Base-by-base conservation (phyloP, 2,329 filamentous ascomycete species). In the Aspergillus sp. region DNA sequence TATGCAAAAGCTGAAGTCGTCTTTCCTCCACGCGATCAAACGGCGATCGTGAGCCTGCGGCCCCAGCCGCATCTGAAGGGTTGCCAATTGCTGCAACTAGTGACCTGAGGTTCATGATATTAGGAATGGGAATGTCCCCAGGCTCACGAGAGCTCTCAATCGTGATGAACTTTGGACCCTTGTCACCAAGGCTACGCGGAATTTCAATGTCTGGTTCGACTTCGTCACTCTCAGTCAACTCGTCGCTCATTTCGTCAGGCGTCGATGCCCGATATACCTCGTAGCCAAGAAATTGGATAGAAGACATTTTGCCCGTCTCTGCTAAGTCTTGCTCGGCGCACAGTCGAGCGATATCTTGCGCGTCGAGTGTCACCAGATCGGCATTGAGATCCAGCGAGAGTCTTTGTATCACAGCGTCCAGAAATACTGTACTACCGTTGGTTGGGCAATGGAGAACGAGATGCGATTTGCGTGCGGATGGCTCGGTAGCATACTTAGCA, bases 351-450 rank as follows among this genome's bases (percentile, higher is more conserved):
- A 81, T 80, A 67, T 82, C 80, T 63, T 80, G 79, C 17, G 79
- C 79, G 65, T 80, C 78, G 50, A 82, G 70, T 0, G 76, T 80
- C 49, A 81, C 71, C 55, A 81, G 55, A 64, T 81, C 76, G 30
- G 77, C 72, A 13, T 72, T 68, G 79, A 90, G 78, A 38, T 87
- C 82, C 13, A 79, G 78, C 0, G 90, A 90, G 48, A 90, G 79
- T 54, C 86, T 83, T 62, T 86, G 82, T 2, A 93, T 84, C n/a
- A 91, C 79, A 3, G 79, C 76, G 64, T 89, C 83, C 41, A 91
- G 76, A 64, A 84, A 82, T 51, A 75, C 73, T 59, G 82, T 84
- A 45, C 81, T 84, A 51, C 85, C 83, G 47, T 84, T 80, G 28
- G 82, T 81, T 1, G 87, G 85, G 64, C 87, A 88, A 60, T 87